Evolutionary conservation across 352 stramenopile species (phyloP), one percentile per base, ranked within the genome.

Genomic region (Phytophthora kernoviae): DNA sequence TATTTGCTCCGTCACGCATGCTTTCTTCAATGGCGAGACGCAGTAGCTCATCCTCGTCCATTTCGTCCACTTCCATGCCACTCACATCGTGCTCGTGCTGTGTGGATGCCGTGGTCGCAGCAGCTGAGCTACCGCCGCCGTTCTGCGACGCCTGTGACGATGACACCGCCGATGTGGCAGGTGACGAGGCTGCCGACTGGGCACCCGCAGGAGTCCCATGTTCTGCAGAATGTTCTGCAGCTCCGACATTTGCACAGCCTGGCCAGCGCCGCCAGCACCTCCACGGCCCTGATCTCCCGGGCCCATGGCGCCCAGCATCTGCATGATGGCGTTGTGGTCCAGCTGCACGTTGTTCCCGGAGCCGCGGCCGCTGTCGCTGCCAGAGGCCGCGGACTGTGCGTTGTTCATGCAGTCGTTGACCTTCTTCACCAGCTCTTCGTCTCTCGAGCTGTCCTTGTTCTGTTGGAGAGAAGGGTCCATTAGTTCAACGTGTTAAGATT

Each of bases 331-430:
- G 65, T 94, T 96, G 66, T 95, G 87, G 66, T 97, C 88, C 10
- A 96, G 59, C 68, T 93, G 87, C 18, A 90, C 78, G 54, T 91
- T 91, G 52, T 76, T 76, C 26, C 58, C 62, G 10, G 75, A 55
- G 24, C 67, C 48, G 11, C 60, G 65, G 2, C 67, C 58, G 39
- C 68, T 59, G 0, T 73, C 57, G 33, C 55, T 70, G 49, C 62
- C 54, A 17, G 66, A 65, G 18, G 64, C 34, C n/a, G 81, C 58
- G 11, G 86, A 57, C 55, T 87, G 72, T 18, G 81, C 78, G 45
- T 93, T 94, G 58, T 94, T 96, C 85, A 96, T 96, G 59, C 74
- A 87, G 48, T 95, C 85, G 68, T 96, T 94, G 24, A 96, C 73
- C 56, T 96, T 96, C 66, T 91, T 93, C 22, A 78, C 73, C 9